phyloP scores from a whole-genome alignment of 2,329 filamentous ascomycete species.

The Trichocomaceae sp. region DNA sequence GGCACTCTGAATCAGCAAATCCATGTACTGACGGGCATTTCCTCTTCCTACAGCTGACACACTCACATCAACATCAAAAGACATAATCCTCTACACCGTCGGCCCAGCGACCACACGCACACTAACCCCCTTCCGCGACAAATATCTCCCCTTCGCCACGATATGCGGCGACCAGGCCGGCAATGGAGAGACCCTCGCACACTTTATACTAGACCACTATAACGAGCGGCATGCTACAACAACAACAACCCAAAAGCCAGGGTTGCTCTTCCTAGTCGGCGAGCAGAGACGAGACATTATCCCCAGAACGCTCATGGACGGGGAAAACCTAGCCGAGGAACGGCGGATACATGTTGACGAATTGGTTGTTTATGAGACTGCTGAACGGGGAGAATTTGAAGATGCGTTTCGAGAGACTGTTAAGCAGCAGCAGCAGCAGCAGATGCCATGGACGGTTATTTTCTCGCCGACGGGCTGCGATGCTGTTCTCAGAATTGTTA shows the following conservation, averaged over 20 bases:
- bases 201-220: constrained; percentile 75
- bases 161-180: constrained; percentile 77
- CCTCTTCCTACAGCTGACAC: constrained; percentile 2
- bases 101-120: constrained; percentile 56
- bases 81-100: constrained; percentile 40
- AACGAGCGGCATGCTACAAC: constrained; percentile 30
- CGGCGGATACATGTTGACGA: constrained; percentile 65
- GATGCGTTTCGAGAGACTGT: constrained; percentile 55
- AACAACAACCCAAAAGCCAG: constrained; percentile 35
- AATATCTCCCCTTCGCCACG: constrained; percentile 44
- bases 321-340: constrained; percentile 39
- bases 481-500: constrained; percentile 52
- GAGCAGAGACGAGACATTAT: constrained; percentile 88
- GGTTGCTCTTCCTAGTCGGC: constrained; percentile 80
- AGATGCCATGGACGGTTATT: constrained; percentile 38
- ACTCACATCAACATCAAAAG: constrained; percentile 19
- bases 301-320: constrained; percentile 66
- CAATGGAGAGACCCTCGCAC: constrained; percentile 72
- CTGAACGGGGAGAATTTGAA: constrained; percentile 72
- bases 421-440: constrained; percentile 19
- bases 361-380: constrained; percentile 78
- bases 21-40: too few relatives aligned
- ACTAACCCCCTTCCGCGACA: constrained; percentile 48
- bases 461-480: constrained; percentile 59
- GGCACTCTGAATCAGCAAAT: too few relatives aligned